phyloP scores from a whole-genome alignment of 495 filamentous ascomycete genomes.

The Xanthoparmelia taractica region DNA sequence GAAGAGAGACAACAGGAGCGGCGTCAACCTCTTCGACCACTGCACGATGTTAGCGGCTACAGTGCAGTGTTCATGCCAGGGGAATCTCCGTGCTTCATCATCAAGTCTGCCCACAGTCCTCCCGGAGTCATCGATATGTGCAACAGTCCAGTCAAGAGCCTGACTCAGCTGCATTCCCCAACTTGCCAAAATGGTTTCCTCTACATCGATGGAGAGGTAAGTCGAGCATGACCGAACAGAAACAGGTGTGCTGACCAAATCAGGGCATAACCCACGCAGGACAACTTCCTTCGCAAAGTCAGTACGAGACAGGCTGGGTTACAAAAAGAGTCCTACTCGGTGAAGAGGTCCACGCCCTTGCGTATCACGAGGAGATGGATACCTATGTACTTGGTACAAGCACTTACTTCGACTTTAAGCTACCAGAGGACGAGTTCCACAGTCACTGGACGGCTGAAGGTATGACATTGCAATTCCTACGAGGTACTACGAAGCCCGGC shows the following conservation, averaged over 20 bases:
- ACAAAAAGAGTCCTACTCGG: conserved; percentile 59
- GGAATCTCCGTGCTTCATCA: conserved; percentile 63
- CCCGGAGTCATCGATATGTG: conserved; percentile 68
- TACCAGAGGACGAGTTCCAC: conserved; percentile 76
- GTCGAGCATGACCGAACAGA: not conserved
- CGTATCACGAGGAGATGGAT: conserved; percentile 65
- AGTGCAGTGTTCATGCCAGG: conserved; percentile 77
- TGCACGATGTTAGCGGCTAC: conserved; percentile 64
- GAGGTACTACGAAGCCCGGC: conserved; percentile 11
- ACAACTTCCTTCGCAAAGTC: conserved; percentile 54
- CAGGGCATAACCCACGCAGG: conserved; percentile 57
- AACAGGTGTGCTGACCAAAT: conserved; percentile 18
- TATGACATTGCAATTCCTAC: conserved; percentile 1
- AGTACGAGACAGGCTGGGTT: conserved; percentile 64
- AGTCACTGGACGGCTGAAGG: conserved; percentile 72
- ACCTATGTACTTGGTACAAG: conserved; percentile 73
- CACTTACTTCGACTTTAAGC: conserved; percentile 57
- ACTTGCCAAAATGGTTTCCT: conserved; percentile 75
- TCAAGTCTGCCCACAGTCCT: conserved; percentile 64
- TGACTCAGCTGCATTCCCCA: conserved; percentile 64
- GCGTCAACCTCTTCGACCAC: conserved; percentile 48
- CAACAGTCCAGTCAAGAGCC: conserved; percentile 52
- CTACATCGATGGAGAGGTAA: conserved; percentile 57
- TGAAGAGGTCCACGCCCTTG: conserved; percentile 62
- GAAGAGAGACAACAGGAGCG: conserved; percentile 32